These are phyloP conservation scores for Allantophomopsis cytisporea DNA, from an alignment of 2,329 filamentous ascomycete species.

Conservation along the genomic window DNA sequence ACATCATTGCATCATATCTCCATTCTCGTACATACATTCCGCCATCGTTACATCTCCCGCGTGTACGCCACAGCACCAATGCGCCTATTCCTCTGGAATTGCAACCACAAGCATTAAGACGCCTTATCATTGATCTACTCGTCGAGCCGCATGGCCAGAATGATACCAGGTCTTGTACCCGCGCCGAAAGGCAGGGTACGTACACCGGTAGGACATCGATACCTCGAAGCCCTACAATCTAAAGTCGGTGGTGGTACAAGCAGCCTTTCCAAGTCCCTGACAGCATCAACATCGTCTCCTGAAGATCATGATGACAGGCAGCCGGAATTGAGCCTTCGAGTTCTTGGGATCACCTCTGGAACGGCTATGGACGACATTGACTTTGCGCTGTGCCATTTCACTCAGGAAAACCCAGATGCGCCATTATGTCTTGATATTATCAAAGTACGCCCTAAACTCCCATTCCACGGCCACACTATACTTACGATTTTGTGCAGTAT, in stretches of 20 bases:
- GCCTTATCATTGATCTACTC: no score
- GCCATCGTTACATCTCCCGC: no score
- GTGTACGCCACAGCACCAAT: no score
- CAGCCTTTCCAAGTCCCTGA: slow-evolving; percentile 4
- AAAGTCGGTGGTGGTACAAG: slow-evolving; percentile 12
- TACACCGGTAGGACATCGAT: slow-evolving; percentile 16
- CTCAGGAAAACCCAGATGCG: slow-evolving; percentile 16
- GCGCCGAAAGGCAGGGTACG: slow-evolving; percentile 15
- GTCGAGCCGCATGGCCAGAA: slow-evolving; percentile 1
- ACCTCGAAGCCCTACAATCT: slow-evolving; percentile 16
- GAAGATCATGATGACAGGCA: slow-evolving; percentile 5
- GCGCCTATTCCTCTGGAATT: no score
- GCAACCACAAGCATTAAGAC: no score
- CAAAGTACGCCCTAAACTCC: slow-evolving; percentile 9
- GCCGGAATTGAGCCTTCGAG: slow-evolving; percentile 13
- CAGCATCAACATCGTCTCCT: slow-evolving; percentile 8
- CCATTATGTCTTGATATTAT: slow-evolving; percentile 15
- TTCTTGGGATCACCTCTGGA: slow-evolving; percentile 17
- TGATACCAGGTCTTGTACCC: slow-evolving; percentile 11
- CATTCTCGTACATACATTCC: no score
- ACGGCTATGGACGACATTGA: slow-evolving; percentile 19
- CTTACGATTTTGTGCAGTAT: slow-evolving; percentile 8
- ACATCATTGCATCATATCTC: no score
- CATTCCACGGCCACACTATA: neutral
- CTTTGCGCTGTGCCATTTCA: slow-evolving; percentile 18